phyloP scores from a whole-genome alignment of 2,329 filamentous ascomycete genomes.

The Daldinia eschscholtzii region DNA sequence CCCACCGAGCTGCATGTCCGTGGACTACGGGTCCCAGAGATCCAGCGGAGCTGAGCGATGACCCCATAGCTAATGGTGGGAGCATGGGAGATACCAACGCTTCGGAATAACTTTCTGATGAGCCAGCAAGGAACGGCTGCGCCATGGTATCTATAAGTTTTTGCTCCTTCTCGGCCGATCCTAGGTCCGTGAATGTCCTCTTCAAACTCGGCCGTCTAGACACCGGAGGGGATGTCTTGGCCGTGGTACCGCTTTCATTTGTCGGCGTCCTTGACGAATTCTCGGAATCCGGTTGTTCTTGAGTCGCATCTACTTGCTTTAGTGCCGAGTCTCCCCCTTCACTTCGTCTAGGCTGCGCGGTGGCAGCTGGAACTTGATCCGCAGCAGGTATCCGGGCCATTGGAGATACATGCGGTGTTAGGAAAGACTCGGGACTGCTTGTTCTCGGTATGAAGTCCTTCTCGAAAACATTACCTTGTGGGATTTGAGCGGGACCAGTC shows the following conservation, averaged over 20 bases:
- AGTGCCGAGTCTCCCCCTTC: constrained; percentile 28
- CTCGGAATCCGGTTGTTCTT: constrained; percentile 57
- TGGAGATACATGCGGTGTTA: constrained; percentile 55
- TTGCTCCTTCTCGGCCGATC: constrained; percentile 79
- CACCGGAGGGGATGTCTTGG: constrained; percentile 65
- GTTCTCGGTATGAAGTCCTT: constrained; percentile 75
- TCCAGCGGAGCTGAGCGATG: constrained; percentile 59
- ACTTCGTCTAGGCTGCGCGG: constrained; percentile 14
- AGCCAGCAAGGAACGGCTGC: constrained; percentile 78
- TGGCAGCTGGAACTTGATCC: constrained; percentile 12
- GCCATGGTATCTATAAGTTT: constrained; percentile 88
- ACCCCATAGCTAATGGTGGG: constrained; percentile 57
- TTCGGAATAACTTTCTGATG: constrained; percentile 54
- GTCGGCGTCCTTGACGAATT: constrained; percentile 67
- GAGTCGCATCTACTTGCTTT: constrained; percentile 38
- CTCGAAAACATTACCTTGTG: constrained; percentile 86
- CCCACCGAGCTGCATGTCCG: constrained; percentile 89
- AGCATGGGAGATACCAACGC: constrained; percentile 59
- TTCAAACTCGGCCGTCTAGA: constrained; percentile 78
- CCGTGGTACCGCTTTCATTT: constrained; percentile 67
- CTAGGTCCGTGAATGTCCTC: constrained; percentile 88
- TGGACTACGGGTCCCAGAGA: constrained; percentile 75
- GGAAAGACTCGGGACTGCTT: constrained; percentile 63
- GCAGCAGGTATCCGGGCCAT: constrained; percentile 42
- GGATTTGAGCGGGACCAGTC: constrained; percentile 81